Base-by-base conservation (phyloP, 306 rosid species). In the Alnus glutinosa region DNA sequence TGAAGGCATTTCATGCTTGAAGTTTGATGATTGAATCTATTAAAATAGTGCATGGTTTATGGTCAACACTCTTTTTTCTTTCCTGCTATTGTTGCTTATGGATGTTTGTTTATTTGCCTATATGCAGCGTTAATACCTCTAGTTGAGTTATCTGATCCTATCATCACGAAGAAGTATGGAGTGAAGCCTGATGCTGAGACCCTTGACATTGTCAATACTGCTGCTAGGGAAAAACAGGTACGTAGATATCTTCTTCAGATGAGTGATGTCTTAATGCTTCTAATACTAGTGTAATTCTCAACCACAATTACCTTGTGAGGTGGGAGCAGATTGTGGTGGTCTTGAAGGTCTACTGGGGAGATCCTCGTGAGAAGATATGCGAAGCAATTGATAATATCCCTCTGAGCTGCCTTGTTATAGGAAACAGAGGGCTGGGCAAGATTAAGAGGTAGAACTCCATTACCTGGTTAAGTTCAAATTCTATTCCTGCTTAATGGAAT, bases 391-490 rank as follows among this genome's bases (percentile, higher is more conserved):
- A 88, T n/a, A 75, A 73, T 1, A 19, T 84, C 63, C 97, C 97
- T 52, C 77, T 94, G 28, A 85, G 80, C 73, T 67, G 32, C 79
- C 85, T 94, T 79, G 77, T 73, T 52, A 81, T 94, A 30, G 98
- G 98, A 2, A 94, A 87, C 79, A 90, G 98, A 86, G 97, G 98
- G 64, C 97, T 94, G 75, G 94, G 98, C 76, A 79, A 79, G 9
- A 50, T 93, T 36, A 81, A 75, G 83, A 92, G 98, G 98, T 86
- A 52, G 32, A 5, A 23, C 42, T 36, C 44, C 44, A 19, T 44
- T 30, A 4, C 39, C 14, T 28, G 18, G 9, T 72, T 23, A 12
- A 15, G 23, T 51, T 50, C 7, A 16, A 10, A 47, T 70, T 7
- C 18, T 7, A 37, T 16, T 46, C 13, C 37, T 15, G 49, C 74